phyloP scores from a whole-genome alignment of 805 yeast species.

The Candida railenensis region DNA sequence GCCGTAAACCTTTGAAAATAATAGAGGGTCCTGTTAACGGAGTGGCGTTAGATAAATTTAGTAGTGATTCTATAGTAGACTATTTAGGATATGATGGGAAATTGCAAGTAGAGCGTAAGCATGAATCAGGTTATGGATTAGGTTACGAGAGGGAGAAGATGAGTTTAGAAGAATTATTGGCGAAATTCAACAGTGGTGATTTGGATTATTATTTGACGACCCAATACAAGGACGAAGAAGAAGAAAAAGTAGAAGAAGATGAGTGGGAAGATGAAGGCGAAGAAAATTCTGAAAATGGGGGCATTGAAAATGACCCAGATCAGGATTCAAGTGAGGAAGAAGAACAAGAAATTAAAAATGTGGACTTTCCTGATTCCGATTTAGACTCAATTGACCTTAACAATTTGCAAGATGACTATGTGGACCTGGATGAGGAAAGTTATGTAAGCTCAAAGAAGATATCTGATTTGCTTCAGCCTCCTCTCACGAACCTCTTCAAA shows the following conservation, averaged over 20 bases:
- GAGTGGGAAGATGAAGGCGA: constrained; percentile 12
- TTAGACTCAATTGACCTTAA: constrained; percentile 42
- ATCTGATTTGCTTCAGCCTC: constrained; percentile 58
- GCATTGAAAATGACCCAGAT: constrained; percentile 19
- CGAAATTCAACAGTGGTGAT: constrained; percentile 40
- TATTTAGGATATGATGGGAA: constrained; percentile 33
- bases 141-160: constrained; percentile 54
- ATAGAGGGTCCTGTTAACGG: constrained; percentile 23
- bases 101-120: constrained; percentile 59
- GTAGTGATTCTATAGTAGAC: constrained; percentile 31
- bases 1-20: constrained; percentile 52
- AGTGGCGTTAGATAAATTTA: constrained; percentile 31
- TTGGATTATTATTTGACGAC: constrained; percentile 62
- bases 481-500: constrained; percentile 42
- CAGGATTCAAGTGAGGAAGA: constrained; percentile 15
- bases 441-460: constrained; percentile 9
- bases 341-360: constrained; percentile 14
- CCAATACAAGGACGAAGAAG: constrained; percentile 48
- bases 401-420: constrained; percentile 51
- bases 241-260: constrained; percentile 14
- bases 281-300: constrained; percentile 18
- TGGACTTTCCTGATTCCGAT: constrained; percentile 26
- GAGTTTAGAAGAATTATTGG: constrained; percentile 49
- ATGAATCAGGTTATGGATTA: constrained; percentile 65
- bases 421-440: constrained; percentile 35